Percentiles rank a stretch among this genome's conserved stretches.
These are phyloP conservation scores for Tulasnella sp. DNA, from an alignment of 768 basidiomycete species.

Conservation along the genomic window DNA sequence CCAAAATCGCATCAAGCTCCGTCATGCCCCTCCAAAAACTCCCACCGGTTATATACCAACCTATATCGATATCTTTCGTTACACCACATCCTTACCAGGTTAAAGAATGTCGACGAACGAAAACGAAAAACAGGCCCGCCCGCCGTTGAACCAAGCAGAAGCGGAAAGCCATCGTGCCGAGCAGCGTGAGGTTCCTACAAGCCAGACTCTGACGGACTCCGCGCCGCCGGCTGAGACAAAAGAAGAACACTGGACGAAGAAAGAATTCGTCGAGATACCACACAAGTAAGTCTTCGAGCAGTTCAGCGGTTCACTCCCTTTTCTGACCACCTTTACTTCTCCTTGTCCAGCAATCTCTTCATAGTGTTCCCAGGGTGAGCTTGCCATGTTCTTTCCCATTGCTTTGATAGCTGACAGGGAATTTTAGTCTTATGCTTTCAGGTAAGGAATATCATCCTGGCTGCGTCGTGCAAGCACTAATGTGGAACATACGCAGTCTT, in stretches of 20 bases:
- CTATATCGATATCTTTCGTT: neutral
- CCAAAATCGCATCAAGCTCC: neutral
- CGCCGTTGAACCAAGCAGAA: neutral
- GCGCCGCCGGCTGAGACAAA: neutral
- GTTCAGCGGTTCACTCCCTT: neutral
- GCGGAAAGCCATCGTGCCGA: neutral
- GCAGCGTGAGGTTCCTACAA: neutral
- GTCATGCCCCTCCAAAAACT: neutral
- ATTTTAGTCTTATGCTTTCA: no score
- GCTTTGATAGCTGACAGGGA: no score
- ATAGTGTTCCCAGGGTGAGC: neutral
- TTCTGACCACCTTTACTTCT: neutral
- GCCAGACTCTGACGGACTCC: neutral
- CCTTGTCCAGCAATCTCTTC: neutral
- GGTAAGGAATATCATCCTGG: no score
- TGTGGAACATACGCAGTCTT: slow-evolving; percentile 21
- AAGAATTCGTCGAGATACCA: neutral
- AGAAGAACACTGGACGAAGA: neutral
- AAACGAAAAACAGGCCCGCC: neutral
- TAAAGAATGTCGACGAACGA: neutral
- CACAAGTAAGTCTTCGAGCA: neutral
- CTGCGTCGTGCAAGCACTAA: no score
- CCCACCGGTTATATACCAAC: neutral
- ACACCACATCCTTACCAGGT: neutral
- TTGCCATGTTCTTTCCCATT: neutral